Evolutionary conservation across 768 basidiomycete species (phyloP).

Genomic region (Leccinum truebloodii): DNA sequence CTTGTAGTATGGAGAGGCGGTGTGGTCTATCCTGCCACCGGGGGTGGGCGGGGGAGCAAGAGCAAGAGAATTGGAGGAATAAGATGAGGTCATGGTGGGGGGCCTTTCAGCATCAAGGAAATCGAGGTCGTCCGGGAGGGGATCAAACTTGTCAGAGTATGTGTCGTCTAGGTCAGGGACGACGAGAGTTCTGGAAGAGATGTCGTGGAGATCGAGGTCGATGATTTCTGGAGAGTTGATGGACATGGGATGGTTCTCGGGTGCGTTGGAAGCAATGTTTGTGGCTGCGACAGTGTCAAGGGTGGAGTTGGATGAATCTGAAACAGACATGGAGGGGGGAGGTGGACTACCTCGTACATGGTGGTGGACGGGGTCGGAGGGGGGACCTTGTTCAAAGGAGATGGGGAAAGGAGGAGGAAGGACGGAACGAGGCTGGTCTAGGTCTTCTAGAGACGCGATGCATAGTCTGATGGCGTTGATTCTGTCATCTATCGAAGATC

Average conservation of each 20-base stretch:
- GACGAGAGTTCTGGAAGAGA: slow-evolving; percentile 19
- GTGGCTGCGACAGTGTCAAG: slow-evolving; percentile 2
- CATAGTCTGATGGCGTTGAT: slow-evolving; percentile 40
- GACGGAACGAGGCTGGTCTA: not conserved
- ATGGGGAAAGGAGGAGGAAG: slow-evolving; percentile 5
- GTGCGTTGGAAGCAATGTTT: not conserved
- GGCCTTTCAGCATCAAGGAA: slow-evolving; percentile 17
- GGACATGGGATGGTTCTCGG: slow-evolving; percentile 6
- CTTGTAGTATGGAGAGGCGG: slow-evolving; percentile 32
- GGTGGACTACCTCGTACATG: slow-evolving; percentile 13
- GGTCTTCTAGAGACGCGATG: slow-evolving; percentile 24
- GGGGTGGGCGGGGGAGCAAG: not conserved
- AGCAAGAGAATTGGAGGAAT: slow-evolving; percentile 4
- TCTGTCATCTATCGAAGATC: slow-evolving; percentile 39
- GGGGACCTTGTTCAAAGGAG: slow-evolving; percentile 1
- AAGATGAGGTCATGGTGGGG: slow-evolving; percentile 11
- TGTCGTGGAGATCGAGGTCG: slow-evolving; percentile 25
- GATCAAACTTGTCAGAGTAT: slow-evolving; percentile 49
- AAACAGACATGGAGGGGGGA: slow-evolving; percentile 15
- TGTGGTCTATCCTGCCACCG: slow-evolving; percentile 30
- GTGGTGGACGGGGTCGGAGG: not conserved
- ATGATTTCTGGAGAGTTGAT: slow-evolving; percentile 15
- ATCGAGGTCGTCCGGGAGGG: slow-evolving; percentile 18
- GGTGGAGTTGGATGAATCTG: slow-evolving; percentile 19
- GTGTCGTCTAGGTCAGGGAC: slow-evolving; percentile 45